Evolutionary conservation across 257 asterid species (phyloP), one percentile per base, ranked within the genome.

Genomic region (Scutellaria galericulata): DNA sequence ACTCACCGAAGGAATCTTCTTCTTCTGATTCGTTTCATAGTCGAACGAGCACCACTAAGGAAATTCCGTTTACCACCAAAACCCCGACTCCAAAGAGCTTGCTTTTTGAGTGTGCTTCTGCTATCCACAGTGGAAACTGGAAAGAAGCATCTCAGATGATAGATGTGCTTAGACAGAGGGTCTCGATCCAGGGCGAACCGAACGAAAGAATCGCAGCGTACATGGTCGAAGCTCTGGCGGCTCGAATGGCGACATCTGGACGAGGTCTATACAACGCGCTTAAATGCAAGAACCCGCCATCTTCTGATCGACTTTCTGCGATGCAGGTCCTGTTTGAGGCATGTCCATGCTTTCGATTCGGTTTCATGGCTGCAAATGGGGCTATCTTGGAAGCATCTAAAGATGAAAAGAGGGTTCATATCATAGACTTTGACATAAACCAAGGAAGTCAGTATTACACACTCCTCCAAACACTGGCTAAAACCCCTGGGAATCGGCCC

Each of bases 321-420:
- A 94, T 94, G 99, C 99, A 94, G 72, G 96, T 94, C 73, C 92
- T 94, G 66, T 89, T 94, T n/a, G 99, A 94, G 76, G 97, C 86
- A 1, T 94, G 98, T 20, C 99, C 99, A 0, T 94, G 97, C 70
- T 91, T 94, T 56, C 77, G 97, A 71, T 94, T 88, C 45, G 96
- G 98, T 9, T 94, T 91, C 82, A 89, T 90, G 95, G 85, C 93
- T 3, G 99, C 96, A 18, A 91, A 91, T 51, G 93, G 96, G 55
- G 95, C 97, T 0, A 91, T 94, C 37, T 24, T 91, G 53, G 97
- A 94, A 71, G 88, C 98, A 7, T 83, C 77, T 47, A 79, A 70
- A 74, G 88, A 80, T 31, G 98, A 94, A 77, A 83, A 68, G 2
- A 77, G 63, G 58, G 97, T 94, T 58, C 99, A 91, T 61, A 90